phyloP scores from a whole-genome alignment of 495 filamentous ascomycete species.

The Aspergillus sclerotioniger region DNA sequence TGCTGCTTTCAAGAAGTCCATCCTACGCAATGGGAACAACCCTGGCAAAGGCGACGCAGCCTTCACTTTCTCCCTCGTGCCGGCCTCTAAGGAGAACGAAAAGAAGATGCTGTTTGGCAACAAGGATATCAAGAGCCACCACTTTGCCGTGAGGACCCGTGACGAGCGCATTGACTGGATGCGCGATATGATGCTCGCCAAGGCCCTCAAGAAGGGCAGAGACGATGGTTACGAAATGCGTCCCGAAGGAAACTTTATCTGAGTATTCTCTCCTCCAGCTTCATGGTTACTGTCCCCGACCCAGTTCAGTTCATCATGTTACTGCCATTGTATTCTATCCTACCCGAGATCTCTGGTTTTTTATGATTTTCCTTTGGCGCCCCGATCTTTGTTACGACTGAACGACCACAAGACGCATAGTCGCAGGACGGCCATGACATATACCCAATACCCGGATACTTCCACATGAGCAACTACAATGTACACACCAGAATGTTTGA shows the following conservation, averaged over 20 bases:
- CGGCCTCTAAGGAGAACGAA: slow-evolving; percentile 55
- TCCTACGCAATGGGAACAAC: slow-evolving; percentile 56
- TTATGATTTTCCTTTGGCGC: background rate
- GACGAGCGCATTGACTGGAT: slow-evolving; percentile 69
- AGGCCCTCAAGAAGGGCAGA: background rate
- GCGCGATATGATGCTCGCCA: background rate
- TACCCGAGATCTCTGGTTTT: background rate
- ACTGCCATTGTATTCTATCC: background rate
- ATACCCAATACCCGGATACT: background rate
- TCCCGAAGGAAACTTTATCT: background rate
- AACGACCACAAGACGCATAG: background rate
- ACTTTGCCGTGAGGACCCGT: slow-evolving; percentile 83
- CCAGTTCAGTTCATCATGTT: no score
- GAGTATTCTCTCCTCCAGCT: background rate
- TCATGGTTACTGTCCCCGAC: background rate
- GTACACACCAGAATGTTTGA: background rate
- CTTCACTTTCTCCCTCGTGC: slow-evolving; percentile 90
- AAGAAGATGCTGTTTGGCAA: slow-evolving; percentile 43
- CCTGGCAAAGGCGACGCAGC: slow-evolving; percentile 55
- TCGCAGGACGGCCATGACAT: background rate
- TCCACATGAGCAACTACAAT: background rate
- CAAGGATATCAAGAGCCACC: slow-evolving; percentile 71
- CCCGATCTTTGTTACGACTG: background rate
- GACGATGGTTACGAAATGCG: background rate
- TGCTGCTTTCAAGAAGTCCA: slow-evolving; percentile 83